These are phyloP conservation scores for Arabis alpina DNA, from an alignment of 345 rosid genomes.

Conservation along the genomic window DNA sequence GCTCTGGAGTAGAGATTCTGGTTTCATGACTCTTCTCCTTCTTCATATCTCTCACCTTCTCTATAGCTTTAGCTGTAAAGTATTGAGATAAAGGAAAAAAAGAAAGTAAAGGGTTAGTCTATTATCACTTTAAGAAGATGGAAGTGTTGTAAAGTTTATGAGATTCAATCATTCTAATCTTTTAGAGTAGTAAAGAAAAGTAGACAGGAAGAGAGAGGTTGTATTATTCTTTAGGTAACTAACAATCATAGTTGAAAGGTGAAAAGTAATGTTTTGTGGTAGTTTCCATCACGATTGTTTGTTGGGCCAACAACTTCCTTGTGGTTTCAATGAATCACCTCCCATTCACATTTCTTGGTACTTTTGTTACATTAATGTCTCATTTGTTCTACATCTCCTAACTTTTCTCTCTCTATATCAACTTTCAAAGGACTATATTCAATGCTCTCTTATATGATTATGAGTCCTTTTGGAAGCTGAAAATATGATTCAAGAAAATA, in stretches of 20 bases:
- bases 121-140: slow-evolving; percentile 44
- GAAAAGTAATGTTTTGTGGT: slow-evolving; percentile 29
- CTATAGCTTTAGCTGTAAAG: slow-evolving; percentile 29
- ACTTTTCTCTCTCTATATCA: slow-evolving; percentile 7
- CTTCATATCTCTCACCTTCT: slow-evolving; percentile 25
- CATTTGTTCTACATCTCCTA: slow-evolving; percentile 25
- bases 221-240: slow-evolving; percentile 14
- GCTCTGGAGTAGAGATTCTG: slow-evolving; percentile 43
- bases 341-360: slow-evolving; percentile 11
- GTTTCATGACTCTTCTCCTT: slow-evolving; percentile 50
- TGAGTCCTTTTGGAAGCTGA: too few species aligned
- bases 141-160: slow-evolving; percentile 47
- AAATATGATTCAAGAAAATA: too few species aligned
- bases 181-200: slow-evolving; percentile 16
- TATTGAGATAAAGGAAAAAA: slow-evolving; percentile 41
- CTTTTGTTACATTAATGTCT: slow-evolving; percentile 28
- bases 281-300: slow-evolving; percentile 30
- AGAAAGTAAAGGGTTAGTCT: slow-evolving; percentile 43
- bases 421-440: neutral
- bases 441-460: neutral
- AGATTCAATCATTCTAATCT: slow-evolving; percentile 19
- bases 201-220: neutral
- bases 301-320: slow-evolving; percentile 39
- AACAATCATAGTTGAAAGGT: slow-evolving; percentile 10
- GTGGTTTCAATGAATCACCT: slow-evolving; percentile 43